A percentile compares a stretch with the other conserved stretches of the same genome.
phyloP scores from a whole-genome alignment of 2,329 filamentous ascomycete genomes.

The Colletotrichum simmondsii region DNA sequence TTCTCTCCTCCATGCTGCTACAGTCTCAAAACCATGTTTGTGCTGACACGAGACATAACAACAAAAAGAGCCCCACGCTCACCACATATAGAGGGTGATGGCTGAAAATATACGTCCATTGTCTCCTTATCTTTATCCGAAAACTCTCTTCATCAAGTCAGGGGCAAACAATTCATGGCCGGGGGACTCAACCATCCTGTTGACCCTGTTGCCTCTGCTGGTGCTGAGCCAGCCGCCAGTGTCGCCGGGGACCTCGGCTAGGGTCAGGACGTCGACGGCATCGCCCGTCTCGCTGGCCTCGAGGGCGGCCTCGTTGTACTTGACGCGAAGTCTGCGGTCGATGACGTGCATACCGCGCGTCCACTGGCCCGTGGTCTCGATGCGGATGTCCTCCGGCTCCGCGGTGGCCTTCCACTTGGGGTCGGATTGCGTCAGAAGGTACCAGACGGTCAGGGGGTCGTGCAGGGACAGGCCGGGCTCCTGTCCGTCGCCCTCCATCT shows the following conservation, averaged over 20 bases:
- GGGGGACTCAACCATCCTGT: conserved; percentile 77
- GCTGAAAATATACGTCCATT: background rate
- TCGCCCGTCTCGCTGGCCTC: conserved; percentile 43
- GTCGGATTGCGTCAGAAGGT: conserved; percentile 72
- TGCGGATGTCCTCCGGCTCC: conserved; percentile 81
- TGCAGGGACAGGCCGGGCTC: conserved; percentile 76
- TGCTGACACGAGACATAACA: conserved; percentile 26
- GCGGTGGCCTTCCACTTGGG: conserved; percentile 67
- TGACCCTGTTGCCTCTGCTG: conserved; percentile 81
- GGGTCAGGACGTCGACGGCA: conserved; percentile 48
- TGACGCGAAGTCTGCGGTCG: conserved; percentile 74
- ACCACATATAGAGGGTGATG: background rate
- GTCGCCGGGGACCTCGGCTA: conserved; percentile 74
- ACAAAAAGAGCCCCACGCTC: conserved; percentile 50
- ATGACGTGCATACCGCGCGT: conserved; percentile 90
- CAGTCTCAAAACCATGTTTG: conserved; percentile 9
- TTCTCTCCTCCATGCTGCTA: background rate
- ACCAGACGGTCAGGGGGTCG: conserved; percentile 84
- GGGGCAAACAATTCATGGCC: conserved; percentile 75
- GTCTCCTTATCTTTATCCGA: conserved; percentile 53
- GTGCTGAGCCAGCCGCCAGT: conserved; percentile 79
- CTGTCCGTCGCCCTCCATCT: conserved; percentile 66
- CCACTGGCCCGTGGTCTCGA: conserved; percentile 95
- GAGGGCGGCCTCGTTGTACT: conserved; percentile 56
- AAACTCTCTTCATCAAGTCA: conserved; percentile 73